These are phyloP conservation scores for Pouteria campechiana DNA, from an alignment of 179 eudicot genomes.

Conservation along the genomic window DNA sequence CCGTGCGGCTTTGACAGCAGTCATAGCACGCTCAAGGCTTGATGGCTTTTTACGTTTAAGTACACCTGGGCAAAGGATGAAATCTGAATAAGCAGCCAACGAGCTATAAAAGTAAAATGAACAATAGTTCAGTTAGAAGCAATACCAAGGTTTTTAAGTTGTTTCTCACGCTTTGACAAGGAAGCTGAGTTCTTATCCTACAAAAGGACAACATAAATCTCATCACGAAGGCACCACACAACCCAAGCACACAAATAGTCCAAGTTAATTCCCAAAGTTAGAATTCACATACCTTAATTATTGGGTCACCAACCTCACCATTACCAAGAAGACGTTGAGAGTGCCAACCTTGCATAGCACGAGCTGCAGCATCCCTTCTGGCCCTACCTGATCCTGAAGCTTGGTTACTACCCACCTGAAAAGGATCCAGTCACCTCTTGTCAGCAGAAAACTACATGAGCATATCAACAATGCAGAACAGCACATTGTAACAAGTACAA, in stretches of 20 bases:
- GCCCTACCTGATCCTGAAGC: constrained; percentile 56
- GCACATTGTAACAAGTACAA: no score
- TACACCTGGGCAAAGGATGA: constrained; percentile 23
- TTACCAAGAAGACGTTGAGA: constrained; percentile 55
- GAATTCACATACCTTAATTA: constrained; percentile 35
- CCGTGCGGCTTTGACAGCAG: constrained; percentile 27
- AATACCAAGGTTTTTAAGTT: constrained; percentile 47
- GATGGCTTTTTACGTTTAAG: constrained; percentile 44
- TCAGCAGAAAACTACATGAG: neutral
- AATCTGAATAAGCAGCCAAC: neutral
- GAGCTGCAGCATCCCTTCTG: constrained; percentile 61
- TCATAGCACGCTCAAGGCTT: constrained; percentile 34
- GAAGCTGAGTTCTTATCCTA: constrained; percentile 42
- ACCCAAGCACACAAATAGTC: neutral
- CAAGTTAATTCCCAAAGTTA: neutral
- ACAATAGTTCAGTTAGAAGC: constrained; percentile 1
- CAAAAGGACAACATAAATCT: neutral
- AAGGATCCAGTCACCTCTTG: no score
- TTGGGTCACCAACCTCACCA: constrained; percentile 65
- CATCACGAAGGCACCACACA: neutral
- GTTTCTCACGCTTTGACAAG: constrained; percentile 38
- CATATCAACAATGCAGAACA: no score
- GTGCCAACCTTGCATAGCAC: constrained; percentile 78
- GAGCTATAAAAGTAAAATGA: neutral
- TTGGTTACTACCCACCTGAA: constrained; percentile 27